A percentile compares a stretch with the other conserved stretches of the same genome.
These are phyloP conservation scores for Macaranga tanarius DNA, from an alignment of 441 rosid species.

Conservation along the genomic window DNA sequence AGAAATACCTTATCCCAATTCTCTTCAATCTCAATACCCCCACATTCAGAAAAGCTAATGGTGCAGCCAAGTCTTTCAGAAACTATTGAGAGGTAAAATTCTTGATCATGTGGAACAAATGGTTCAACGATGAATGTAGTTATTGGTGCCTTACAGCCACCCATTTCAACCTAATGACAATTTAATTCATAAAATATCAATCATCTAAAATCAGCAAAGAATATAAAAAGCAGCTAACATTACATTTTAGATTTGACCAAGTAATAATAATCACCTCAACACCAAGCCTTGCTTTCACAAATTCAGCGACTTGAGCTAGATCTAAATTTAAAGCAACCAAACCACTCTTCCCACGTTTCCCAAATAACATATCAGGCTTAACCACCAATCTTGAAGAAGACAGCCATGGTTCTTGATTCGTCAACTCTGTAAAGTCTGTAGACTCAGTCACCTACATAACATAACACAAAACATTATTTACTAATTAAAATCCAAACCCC, in stretches of 20 bases:
- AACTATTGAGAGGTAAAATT: constrained; percentile 67
- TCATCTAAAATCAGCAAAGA: constrained; percentile 10
- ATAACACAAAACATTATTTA: constrained; percentile 7
- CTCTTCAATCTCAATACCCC: constrained; percentile 90
- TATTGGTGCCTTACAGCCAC: constrained; percentile 82
- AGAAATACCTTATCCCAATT: constrained; percentile 78
- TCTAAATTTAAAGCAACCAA: constrained; percentile 84
- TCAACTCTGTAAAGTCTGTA: constrained; percentile 71
- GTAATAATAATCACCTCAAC: constrained; percentile 52
- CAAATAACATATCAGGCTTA: constrained; percentile 93
- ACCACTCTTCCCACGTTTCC: constrained; percentile 93
- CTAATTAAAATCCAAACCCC: neutral
- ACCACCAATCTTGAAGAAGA: constrained; percentile 83
- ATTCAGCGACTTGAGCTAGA: constrained; percentile 88
- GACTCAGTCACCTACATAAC: constrained; percentile 62
- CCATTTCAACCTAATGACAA: constrained; percentile 71
- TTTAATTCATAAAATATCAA: constrained; percentile 8
- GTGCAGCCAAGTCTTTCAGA: constrained; percentile 83
- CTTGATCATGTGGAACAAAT: constrained; percentile 75
- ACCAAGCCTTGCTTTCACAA: constrained; percentile 82
- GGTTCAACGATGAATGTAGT: constrained; percentile 88
- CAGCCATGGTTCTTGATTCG: constrained; percentile 78
- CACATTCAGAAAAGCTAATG: constrained; percentile 82
- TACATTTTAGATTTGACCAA: neutral
- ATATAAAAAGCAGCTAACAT: constrained; percentile 1